Base-by-base conservation (phyloP, 108 stramenopile genomes). In the Fragilariopsis cylindrus region DNA sequence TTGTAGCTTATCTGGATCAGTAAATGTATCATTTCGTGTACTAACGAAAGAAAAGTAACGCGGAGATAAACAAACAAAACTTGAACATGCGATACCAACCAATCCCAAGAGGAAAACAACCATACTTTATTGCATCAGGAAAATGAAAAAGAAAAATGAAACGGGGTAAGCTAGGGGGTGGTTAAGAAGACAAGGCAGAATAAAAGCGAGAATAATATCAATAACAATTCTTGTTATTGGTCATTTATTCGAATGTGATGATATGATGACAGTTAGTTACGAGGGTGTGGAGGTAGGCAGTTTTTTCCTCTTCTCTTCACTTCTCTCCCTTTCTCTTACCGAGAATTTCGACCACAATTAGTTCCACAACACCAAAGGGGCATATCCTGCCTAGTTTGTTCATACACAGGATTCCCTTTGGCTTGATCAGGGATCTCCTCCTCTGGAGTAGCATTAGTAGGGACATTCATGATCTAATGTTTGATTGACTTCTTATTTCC, bases 331-430 rank as follows among this genome's bases (percentile, higher is more conserved):
- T 4, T 39, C 19, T 16, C 73, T 39, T 80, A 80, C 79, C 79
- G 69, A 39, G 79, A 58, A 44, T 80, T 80, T 46, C 79, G 69
- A 19, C 74, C 79, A 52, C 79, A 80, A 47, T 80, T 80, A 43
- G 54, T 74, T 15, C 74, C 79, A 57, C 79, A 80, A 58, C 79
- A 80, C 74, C 73, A 80, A 30, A 80, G 50, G 11, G 79, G 79
- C 79, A 80, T 80, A 60, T 80, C 79, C 79, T 80, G 68, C 11
- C 72, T 60, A 1, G 79, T 80, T 69, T 80, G 79, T 56, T 80
- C 79, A 71, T 80, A 80, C 65, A 75, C 79, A 44, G 79, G 79
- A 66, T 80, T 80, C 41, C 79, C 79, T 55, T 56, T 57, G 47
- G 79, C 79, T 50, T 74, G 41, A 11, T 74, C 73, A 2, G 79